These are phyloP conservation scores for Hirschfeldia incana DNA, from an alignment of 345 rosid genomes.

Conservation along the genomic window DNA sequence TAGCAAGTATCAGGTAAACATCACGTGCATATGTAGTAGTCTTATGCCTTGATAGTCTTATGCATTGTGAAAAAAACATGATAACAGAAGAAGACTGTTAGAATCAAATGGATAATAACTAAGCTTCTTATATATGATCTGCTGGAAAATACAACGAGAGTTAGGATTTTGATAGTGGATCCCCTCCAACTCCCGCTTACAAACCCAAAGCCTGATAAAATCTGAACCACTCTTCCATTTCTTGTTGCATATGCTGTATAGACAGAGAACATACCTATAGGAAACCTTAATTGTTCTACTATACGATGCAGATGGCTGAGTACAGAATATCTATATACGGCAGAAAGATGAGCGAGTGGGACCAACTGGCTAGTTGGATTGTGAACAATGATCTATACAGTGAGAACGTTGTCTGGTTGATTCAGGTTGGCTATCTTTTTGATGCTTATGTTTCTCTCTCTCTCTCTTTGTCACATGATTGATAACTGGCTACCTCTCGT, in stretches of 20 bases:
- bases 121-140: neutral
- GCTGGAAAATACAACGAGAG: neutral
- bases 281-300: too few species aligned
- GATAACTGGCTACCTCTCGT: constrained; percentile 12
- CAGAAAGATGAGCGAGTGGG: constrained; percentile 99
- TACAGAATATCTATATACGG: constrained; percentile 97
- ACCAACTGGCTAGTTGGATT: constrained; percentile 98
- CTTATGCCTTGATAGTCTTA: neutral
- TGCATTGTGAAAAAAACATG: neutral
- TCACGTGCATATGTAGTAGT: constrained; percentile 2
- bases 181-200: too few species aligned
- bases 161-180: neutral
- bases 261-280: too few species aligned
- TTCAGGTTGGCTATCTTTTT: constrained; percentile 67
- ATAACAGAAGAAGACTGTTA: neutral
- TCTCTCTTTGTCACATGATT: constrained; percentile 4
- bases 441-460: neutral
- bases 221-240: neutral
- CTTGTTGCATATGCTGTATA: too few species aligned
- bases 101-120: neutral
- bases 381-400: constrained; percentile 96
- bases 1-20: constrained; percentile 54
- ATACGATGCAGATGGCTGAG: constrained; percentile 86
- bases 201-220: neutral
- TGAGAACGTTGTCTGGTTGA: constrained; percentile 98